Base-by-base conservation (phyloP, 2,329 filamentous ascomycete genomes). In the Fusarium solani-melongenae region DNA sequence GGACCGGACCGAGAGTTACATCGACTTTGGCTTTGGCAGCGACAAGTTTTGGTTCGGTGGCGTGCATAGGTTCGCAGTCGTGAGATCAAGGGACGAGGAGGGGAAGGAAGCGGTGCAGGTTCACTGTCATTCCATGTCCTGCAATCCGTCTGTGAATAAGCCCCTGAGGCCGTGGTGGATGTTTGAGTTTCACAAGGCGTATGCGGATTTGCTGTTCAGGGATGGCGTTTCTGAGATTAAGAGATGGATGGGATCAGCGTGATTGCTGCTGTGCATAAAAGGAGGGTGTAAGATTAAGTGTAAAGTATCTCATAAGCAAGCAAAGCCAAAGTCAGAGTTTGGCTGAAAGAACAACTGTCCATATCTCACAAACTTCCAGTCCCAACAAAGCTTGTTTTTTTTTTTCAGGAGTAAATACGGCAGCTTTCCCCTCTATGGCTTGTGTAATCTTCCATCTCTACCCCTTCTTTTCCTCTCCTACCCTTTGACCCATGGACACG, bases 21-120 rank as follows among this genome's bases (percentile, higher is more conserved):
- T 81, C 10, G 81, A 82, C 66, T 75, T 81, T 51, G 71, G 73
- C 0, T 82, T 79, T 20, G 79, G 81, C 2, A 78, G 71, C 15
- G 75, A 80, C 22, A 41, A 69, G 55, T 55, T 58, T 0, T 24
- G 15, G 0, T 82, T 82, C n/a, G 72, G 75, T 0, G 80, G 81
- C 0, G 77, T 76, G 3, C 81, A 82, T 56, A 72, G 79, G 2
- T 79, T 82, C 27, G 75, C 73, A 9, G 63, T 82, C 6, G 63
- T 77, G 3, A 70, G 79, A 7, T 46, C 64, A 4, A 31, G 34
- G 9, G n/a, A 41, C 2, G 44, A 31, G 0, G 49, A 4, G 1
- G 29, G 31, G 5, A 24, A 34, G 15, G 49, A 58, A 6, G 65
- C 22, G 4, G 60, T 79, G 5, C 68, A 73, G 33, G 63, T 81